These are phyloP conservation scores for Umbelopsis isabellina DNA, from an alignment of 192 early-diverging fungal species.

Conservation along the genomic window DNA sequence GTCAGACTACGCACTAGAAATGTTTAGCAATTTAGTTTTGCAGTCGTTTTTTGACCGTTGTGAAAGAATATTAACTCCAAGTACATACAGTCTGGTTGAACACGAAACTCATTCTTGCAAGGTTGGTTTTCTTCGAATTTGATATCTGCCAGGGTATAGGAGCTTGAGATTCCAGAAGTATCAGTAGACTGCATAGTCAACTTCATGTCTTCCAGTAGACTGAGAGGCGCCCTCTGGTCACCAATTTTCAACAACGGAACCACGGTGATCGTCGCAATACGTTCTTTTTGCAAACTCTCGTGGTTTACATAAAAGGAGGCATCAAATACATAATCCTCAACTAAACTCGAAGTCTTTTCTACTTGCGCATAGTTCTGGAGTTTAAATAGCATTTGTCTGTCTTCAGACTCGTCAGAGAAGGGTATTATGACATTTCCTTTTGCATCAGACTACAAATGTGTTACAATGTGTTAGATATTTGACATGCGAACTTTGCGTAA, in stretches of 20 bases:
- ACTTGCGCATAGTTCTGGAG: slow-evolving; percentile 36
- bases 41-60: background rate
- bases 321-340: slow-evolving; percentile 42
- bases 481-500: background rate
- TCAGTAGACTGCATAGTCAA: slow-evolving; percentile 31
- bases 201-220: slow-evolving; percentile 41
- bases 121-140: slow-evolving; percentile 26
- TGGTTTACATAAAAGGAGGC: slow-evolving; percentile 43
- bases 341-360: slow-evolving; percentile 19
- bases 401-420: slow-evolving; percentile 10
- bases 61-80: background rate
- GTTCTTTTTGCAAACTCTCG: slow-evolving; percentile 35
- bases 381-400: slow-evolving; percentile 28
- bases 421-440: slow-evolving; percentile 48
- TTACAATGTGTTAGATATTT: too few relatives aligned
- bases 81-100: slow-evolving; percentile 41
- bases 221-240: slow-evolving; percentile 28
- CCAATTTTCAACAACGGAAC: slow-evolving; percentile 26
- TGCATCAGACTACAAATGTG: slow-evolving; percentile 44
- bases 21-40: background rate
- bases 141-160: slow-evolving; percentile 24
- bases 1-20: slow-evolving; percentile 21
- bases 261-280: slow-evolving; percentile 25
- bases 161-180: slow-evolving; percentile 22
- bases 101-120: slow-evolving; percentile 38